A percentile compares a stretch with the other conserved stretches of the same genome.
Evolutionary conservation across 2,329 filamentous ascomycete genomes (phyloP).

Genomic region (Xylariaceae sp.): DNA sequence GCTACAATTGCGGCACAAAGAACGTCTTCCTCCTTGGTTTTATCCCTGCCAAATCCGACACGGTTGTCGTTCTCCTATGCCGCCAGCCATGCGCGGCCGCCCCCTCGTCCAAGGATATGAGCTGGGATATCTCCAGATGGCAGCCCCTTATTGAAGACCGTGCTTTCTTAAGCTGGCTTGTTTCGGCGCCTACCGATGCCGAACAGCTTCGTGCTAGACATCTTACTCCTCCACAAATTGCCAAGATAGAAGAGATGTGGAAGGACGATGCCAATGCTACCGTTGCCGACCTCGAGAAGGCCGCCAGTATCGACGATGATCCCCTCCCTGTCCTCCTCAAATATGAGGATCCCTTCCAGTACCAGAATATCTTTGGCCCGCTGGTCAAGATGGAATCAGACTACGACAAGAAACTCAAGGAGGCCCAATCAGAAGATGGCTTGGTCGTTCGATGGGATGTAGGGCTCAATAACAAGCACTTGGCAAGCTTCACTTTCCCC

Average conservation of each 20-base stretch:
- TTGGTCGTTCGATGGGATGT: conserved; percentile 91
- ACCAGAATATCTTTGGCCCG: conserved; percentile 97
- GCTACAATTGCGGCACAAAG: conserved; percentile 99
- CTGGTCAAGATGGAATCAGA: conserved; percentile 99
- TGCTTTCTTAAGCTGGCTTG: conserved; percentile 91
- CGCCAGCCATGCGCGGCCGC: conserved; percentile 93
- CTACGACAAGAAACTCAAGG: conserved; percentile 98
- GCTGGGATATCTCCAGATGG: conserved; percentile 98
- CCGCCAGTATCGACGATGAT: conserved; percentile 87
- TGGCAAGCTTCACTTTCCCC: conserved; percentile 90
- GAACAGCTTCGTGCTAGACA: conserved; percentile 95
- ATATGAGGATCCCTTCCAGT: conserved; percentile 97
- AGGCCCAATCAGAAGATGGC: conserved; percentile 96
- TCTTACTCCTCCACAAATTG: conserved; percentile 88
- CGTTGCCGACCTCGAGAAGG: conserved; percentile 86
- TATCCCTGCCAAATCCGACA: conserved; percentile 97
- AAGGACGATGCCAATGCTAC: conserved; percentile 90
- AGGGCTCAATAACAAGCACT: conserved; percentile 94
- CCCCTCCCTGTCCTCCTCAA: conserved; percentile 86
- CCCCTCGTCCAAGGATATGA: conserved; percentile 98
- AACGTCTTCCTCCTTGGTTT: conserved; percentile 97
- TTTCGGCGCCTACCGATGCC: conserved; percentile 81
- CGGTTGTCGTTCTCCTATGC: conserved; percentile 92
- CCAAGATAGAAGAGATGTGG: conserved; percentile 96
- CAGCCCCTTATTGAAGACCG: conserved; percentile 96